Percentiles rank a stretch among this genome's conserved stretches.
These are phyloP conservation scores for Geopyxis carbonaria DNA, from an alignment of 495 filamentous ascomycete species.

Conservation along the genomic window DNA sequence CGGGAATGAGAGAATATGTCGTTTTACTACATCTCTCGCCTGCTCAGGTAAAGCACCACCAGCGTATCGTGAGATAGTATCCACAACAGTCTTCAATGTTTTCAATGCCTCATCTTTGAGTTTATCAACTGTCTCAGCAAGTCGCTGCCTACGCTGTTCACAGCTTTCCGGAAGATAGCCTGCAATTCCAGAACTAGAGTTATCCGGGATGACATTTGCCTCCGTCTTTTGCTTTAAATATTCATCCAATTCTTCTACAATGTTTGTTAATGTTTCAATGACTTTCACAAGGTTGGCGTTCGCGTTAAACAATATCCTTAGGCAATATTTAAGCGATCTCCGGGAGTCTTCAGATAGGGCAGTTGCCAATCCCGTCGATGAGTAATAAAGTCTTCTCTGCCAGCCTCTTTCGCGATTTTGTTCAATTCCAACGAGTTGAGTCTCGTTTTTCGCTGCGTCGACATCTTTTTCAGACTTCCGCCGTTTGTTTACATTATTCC, in stretches of 20 bases:
- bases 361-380: conserved; percentile 66
- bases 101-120: conserved; percentile 57
- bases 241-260: conserved; percentile 61
- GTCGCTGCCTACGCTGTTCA: conserved; percentile 26
- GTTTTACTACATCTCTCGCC: conserved; percentile 55
- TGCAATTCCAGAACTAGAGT: conserved; percentile 6
- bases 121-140: conserved; percentile 32
- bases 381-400: conserved; percentile 64
- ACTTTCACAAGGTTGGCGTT: conserved; percentile 56
- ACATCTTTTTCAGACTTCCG: conserved; percentile 23
- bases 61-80: conserved; percentile 66
- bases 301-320: conserved; percentile 56
- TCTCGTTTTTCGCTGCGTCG: conserved; percentile 22
- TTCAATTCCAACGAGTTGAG: conserved; percentile 12
- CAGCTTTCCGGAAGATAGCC: conserved; percentile 13
- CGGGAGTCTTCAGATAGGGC: conserved; percentile 77
- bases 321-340: conserved; percentile 55
- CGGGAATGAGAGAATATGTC: conserved; percentile 59
- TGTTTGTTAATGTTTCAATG: conserved; percentile 47
- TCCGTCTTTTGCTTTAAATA: conserved; percentile 17
- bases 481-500: conserved; percentile 37
- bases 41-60: conserved; percentile 74
- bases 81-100: conserved; percentile 58
- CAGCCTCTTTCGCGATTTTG: conserved; percentile 28
- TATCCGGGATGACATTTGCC: conserved; percentile 16